phyloP scores from a whole-genome alignment of 352 stramenopile genomes.

The Phytophthora pinifolia region DNA sequence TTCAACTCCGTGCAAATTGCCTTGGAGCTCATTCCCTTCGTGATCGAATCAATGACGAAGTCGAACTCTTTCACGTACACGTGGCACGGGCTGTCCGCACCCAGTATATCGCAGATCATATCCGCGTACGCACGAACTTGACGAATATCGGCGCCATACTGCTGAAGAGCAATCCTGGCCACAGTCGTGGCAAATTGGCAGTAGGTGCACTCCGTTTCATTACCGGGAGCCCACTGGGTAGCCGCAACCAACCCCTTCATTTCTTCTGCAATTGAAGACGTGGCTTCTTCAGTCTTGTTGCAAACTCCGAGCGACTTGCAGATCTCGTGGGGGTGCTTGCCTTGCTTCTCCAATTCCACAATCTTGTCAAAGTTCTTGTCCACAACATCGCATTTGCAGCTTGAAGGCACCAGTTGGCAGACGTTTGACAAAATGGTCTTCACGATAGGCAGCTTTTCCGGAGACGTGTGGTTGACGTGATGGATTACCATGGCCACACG shows the following conservation, averaged over 20 bases:
- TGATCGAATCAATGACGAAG: slow-evolving; percentile 59
- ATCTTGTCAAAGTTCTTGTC: slow-evolving; percentile 70
- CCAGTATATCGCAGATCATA: slow-evolving; percentile 76
- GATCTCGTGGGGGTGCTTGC: slow-evolving; percentile 47
- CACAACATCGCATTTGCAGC: slow-evolving; percentile 49
- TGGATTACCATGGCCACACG: slow-evolving; percentile 43
- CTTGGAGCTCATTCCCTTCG: slow-evolving; percentile 63
- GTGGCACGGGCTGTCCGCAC: slow-evolving; percentile 61
- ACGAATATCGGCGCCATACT: slow-evolving; percentile 54
- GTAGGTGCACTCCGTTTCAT: slow-evolving; percentile 56
- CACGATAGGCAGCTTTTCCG: slow-evolving; percentile 46
- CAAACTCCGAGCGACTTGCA: slow-evolving; percentile 58
- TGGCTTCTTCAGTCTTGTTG: slow-evolving; percentile 26
- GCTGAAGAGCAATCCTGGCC: slow-evolving; percentile 55
- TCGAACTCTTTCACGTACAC: slow-evolving; percentile 71
- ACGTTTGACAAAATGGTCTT: slow-evolving; percentile 48
- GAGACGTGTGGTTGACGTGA: slow-evolving; percentile 41
- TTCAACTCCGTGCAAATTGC: slow-evolving; percentile 61
- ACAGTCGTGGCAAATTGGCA: slow-evolving; percentile 65
- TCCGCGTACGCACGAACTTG: slow-evolving; percentile 65
- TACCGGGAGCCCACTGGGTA: slow-evolving; percentile 31
- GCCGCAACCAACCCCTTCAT: slow-evolving; percentile 34
- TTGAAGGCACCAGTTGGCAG: slow-evolving; percentile 45
- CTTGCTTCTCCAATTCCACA: slow-evolving; percentile 54
- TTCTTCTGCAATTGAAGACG: slow-evolving; percentile 22